Evolutionary conservation across 2,329 filamentous ascomycete species (phyloP).

Genomic region (Hypoxylon sp.): DNA sequence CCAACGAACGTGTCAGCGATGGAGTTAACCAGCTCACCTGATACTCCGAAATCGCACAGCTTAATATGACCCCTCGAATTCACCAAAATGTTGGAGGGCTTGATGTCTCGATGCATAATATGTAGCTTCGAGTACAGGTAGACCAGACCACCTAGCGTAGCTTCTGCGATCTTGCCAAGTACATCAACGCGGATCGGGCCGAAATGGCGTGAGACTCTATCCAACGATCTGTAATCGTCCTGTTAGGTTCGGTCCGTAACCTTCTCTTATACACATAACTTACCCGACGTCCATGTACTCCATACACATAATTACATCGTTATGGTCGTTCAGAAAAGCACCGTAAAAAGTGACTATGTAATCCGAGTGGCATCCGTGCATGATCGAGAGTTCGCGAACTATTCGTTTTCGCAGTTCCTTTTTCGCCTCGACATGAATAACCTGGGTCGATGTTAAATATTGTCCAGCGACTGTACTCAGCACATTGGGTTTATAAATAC

Average conservation of each 20-base stretch:
- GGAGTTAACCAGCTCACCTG: conserved; percentile 95
- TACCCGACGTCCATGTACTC: conserved; percentile 99
- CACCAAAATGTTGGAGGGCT: conserved; percentile 96
- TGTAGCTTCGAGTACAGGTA: conserved; percentile 96
- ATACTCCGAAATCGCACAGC: conserved; percentile 98
- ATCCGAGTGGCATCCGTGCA: conserved; percentile 96
- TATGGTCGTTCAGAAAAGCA: conserved; percentile 94
- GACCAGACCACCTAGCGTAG: conserved; percentile 89
- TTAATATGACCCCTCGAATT: conserved; percentile 97
- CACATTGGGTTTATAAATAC: conserved; percentile 59
- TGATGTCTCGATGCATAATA: conserved; percentile 99
- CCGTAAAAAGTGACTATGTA: conserved; percentile 99
- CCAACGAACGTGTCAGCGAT: conserved; percentile 98
- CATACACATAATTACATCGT: conserved; percentile 99
- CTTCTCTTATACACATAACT: conserved; percentile 53
- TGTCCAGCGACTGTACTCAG: background rate
- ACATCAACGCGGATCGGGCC: conserved; percentile 96
- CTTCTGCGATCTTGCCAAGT: conserved; percentile 96
- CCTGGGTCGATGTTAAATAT: conserved; percentile 62
- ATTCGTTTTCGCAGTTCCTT: conserved; percentile 97
- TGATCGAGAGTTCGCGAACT: conserved; percentile 95
- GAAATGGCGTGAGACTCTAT: conserved; percentile 93
- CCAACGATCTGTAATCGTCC: conserved; percentile 75
- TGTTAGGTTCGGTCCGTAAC: conserved; percentile 42
- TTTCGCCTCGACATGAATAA: conserved; percentile 98